Conservation (phyloP, 352 stramenopile species). For the Globisporangium recalcitrans region DNA sequence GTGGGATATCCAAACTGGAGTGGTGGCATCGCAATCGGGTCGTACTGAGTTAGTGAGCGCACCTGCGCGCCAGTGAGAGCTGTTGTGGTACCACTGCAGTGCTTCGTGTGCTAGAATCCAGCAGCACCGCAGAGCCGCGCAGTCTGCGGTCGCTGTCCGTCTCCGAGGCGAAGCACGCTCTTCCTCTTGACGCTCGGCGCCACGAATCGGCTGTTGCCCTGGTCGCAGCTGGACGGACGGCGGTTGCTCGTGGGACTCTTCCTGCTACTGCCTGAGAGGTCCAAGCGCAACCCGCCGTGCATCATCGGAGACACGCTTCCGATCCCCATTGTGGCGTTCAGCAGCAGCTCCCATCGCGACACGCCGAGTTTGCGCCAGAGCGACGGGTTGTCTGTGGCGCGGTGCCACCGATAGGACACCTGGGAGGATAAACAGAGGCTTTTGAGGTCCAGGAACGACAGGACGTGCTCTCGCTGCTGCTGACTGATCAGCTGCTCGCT, state of each 20-base stretch:
- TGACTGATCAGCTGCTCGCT: slow-evolving; percentile 33
- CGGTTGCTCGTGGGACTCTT: not conserved
- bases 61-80: not conserved
- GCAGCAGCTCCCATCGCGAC: slow-evolving; percentile 58
- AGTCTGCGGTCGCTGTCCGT: slow-evolving; percentile 11
- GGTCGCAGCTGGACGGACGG: slow-evolving; percentile 30
- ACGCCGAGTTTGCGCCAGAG: slow-evolving; percentile 64
- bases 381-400: slow-evolving; percentile 50
- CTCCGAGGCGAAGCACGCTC: not conserved
- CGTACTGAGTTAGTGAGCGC: not conserved
- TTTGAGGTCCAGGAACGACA: slow-evolving; percentile 66
- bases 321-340: slow-evolving; percentile 56
- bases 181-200: slow-evolving; percentile 7
- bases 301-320: slow-evolving; percentile 35
- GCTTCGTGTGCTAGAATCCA: not conserved
- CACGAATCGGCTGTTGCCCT: slow-evolving; percentile 15
- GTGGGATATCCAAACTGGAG: not conserved
- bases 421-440: slow-evolving; percentile 55
- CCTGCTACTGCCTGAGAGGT: slow-evolving; percentile 14
- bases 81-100: not conserved
- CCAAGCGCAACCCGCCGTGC: slow-evolving; percentile 18
- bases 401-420: slow-evolving; percentile 69
- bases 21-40: too few species aligned
- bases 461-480: slow-evolving; percentile 41
- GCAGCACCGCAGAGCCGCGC: slow-evolving; percentile 3